Percentiles rank a stretch among this genome's conserved stretches.
phyloP scores from a whole-genome alignment of 2,329 filamentous ascomycete species.

The Nigrograna mackinnonii region DNA sequence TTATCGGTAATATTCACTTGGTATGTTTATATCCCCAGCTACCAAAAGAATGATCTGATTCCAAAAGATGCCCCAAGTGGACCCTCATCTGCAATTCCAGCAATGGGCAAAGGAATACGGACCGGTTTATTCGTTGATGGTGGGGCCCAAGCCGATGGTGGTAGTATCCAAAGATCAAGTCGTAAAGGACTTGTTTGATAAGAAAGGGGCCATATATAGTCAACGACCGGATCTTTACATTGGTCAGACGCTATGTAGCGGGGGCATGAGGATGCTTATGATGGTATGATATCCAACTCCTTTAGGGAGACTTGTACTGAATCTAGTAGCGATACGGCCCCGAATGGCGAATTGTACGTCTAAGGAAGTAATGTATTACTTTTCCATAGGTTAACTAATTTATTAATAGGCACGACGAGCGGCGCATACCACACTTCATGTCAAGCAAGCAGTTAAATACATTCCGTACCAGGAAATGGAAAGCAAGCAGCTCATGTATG shows the following conservation, averaged over 20 bases:
- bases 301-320: neutral
- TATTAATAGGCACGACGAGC: no score
- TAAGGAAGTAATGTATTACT: no score
- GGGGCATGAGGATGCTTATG: conserved; percentile 1
- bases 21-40: no score
- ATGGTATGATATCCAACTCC: neutral
- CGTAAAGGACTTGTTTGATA: conserved; percentile 58
- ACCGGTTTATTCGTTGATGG: conserved; percentile 55
- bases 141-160: conserved; percentile 53
- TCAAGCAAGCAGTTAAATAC: conserved; percentile 14
- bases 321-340: conserved; percentile 1
- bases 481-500: no score
- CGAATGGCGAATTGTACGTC: neutral
- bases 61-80: conserved; percentile 47
- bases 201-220: conserved; percentile 16
- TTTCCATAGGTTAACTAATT: no score
- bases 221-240: conserved; percentile 1
- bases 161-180: conserved; percentile 49
- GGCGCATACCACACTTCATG: conserved; percentile 17
- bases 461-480: conserved; percentile 59
- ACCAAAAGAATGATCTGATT: no score
- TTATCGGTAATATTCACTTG: conserved; percentile 56
- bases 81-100: conserved; percentile 51
- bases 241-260: conserved; percentile 1
- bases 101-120: conserved; percentile 59